Evolutionary conservation across 1,284 basidiomycete species (phyloP).

Genomic region (Athelia sp.): DNA sequence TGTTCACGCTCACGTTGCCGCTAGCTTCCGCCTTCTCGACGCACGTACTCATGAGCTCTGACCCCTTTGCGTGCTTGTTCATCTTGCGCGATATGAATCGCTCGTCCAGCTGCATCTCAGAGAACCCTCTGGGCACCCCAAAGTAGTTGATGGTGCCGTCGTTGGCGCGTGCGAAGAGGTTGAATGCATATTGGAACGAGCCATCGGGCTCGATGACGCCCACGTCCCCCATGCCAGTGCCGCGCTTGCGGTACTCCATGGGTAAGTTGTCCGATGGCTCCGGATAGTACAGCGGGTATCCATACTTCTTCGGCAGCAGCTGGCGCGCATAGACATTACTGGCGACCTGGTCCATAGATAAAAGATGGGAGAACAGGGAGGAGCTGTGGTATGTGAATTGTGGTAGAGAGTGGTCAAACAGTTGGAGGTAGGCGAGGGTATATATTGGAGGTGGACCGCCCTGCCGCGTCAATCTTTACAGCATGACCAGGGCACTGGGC

Average conservation of each 20-base stretch:
- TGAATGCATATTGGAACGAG: conserved; percentile 25
- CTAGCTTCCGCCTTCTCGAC: neutral
- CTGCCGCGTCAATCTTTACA: too few relatives aligned
- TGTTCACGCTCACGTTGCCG: neutral
- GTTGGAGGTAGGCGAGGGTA: too few relatives aligned
- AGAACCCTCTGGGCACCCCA: conserved; percentile 15
- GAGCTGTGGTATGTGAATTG: too few relatives aligned
- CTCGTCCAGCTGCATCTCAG: conserved; percentile 2
- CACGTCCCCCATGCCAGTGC: conserved; percentile 27
- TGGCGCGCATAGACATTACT: neutral
- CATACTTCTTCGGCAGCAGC: conserved; percentile 7
- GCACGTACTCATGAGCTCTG: neutral
- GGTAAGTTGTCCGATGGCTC: conserved; percentile 16
- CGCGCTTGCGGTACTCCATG: conserved; percentile 15
- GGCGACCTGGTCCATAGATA: neutral
- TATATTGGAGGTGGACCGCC: too few relatives aligned
- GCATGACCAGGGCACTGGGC: too few relatives aligned
- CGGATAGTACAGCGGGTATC: conserved; percentile 25
- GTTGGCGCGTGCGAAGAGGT: conserved; percentile 4
- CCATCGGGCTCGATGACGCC: conserved; percentile 21
- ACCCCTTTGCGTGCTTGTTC: neutral
- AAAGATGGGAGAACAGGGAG: too few relatives aligned
- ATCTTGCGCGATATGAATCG: conserved; percentile 8
- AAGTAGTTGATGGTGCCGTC: neutral
- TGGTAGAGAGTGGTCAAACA: too few relatives aligned